Percentiles rank a stretch among this genome's conserved stretches.
Conservation (phyloP, 768 basidiomycete species). For the Collybia sp. region DNA sequence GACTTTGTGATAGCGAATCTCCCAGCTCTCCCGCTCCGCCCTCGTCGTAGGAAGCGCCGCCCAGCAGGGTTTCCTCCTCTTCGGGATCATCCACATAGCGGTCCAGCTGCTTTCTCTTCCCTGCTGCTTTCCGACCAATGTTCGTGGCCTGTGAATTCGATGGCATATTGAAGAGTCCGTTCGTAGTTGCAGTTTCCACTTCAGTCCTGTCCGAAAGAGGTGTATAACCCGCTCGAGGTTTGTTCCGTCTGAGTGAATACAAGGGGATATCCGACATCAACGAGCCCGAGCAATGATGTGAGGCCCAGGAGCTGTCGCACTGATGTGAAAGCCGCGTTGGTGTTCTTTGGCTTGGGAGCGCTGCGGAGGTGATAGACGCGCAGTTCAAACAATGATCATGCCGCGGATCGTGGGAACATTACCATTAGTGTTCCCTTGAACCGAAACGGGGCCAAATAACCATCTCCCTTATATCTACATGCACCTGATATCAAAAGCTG, state of each 20-base stretch:
- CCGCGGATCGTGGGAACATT: too few species aligned
- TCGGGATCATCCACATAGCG: conserved; percentile 61
- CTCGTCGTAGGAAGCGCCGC: conserved; percentile 31
- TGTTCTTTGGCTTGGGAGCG: too few species aligned
- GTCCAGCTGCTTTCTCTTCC: conserved; percentile 44
- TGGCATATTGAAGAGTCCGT: conserved; percentile 18
- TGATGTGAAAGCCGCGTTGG: too few species aligned
- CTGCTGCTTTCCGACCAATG: conserved; percentile 21
- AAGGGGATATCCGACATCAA: conserved; percentile 73
- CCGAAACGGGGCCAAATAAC: too few species aligned
- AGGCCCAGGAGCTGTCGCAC: too few species aligned
- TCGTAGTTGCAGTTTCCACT: conserved; percentile 14
- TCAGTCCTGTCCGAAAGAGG: conserved; percentile 27
- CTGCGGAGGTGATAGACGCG: too few species aligned
- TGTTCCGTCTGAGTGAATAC: conserved; percentile 50
- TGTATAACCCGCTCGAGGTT: conserved; percentile 41
- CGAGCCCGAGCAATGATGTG: conserved; percentile 1
- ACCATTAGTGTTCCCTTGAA: too few species aligned
- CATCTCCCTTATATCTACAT: too few species aligned
- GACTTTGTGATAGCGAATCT: too few species aligned
- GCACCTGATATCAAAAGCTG: too few species aligned
- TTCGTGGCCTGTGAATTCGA: conserved; percentile 19
- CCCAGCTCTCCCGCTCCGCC: conserved; percentile 23
- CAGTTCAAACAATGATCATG: too few species aligned
- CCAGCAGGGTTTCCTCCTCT: conserved; percentile 52